Evolutionary conservation across 2,329 filamentous ascomycete genomes (phyloP).

Genomic region (Mariannaea sp.): DNA sequence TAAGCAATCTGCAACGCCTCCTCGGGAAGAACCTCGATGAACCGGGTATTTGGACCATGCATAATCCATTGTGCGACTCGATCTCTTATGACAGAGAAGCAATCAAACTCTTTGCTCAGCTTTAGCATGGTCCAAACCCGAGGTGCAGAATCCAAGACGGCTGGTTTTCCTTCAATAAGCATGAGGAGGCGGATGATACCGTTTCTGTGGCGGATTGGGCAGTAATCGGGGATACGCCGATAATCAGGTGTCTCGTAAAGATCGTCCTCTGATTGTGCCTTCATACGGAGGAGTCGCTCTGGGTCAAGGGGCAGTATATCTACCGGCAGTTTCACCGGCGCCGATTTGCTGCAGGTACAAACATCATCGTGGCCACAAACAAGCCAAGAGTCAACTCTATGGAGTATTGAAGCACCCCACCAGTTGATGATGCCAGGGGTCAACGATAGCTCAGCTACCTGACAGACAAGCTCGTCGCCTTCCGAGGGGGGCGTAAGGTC

Average conservation of each 20-base stretch:
- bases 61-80: slow-evolving; percentile 64
- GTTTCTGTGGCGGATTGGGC: slow-evolving; percentile 64
- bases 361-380: slow-evolving; percentile 51
- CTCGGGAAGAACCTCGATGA: slow-evolving; percentile 69
- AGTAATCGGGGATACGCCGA: slow-evolving; percentile 62
- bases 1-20: slow-evolving; percentile 62
- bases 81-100: slow-evolving; percentile 51
- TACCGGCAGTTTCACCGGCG: neutral
- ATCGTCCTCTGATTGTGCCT: slow-evolving; percentile 26
- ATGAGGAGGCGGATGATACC: slow-evolving; percentile 67
- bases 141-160: slow-evolving; percentile 66
- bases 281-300: slow-evolving; percentile 29
- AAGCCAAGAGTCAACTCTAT: slow-evolving; percentile 36
- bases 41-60: slow-evolving; percentile 56
- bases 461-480: slow-evolving; percentile 65
- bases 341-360: slow-evolving; percentile 39
- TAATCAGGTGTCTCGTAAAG: slow-evolving; percentile 37
- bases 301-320: slow-evolving; percentile 4
- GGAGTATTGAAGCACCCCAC: slow-evolving; percentile 50
- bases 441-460: slow-evolving; percentile 63
- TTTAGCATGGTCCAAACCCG: slow-evolving; percentile 70
- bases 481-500: slow-evolving; percentile 66
- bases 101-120: slow-evolving; percentile 63
- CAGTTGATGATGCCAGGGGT: slow-evolving; percentile 60
- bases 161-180: slow-evolving; percentile 58